Conservation (phyloP, 768 basidiomycete species). For the Trametopsis cervina region DNA sequence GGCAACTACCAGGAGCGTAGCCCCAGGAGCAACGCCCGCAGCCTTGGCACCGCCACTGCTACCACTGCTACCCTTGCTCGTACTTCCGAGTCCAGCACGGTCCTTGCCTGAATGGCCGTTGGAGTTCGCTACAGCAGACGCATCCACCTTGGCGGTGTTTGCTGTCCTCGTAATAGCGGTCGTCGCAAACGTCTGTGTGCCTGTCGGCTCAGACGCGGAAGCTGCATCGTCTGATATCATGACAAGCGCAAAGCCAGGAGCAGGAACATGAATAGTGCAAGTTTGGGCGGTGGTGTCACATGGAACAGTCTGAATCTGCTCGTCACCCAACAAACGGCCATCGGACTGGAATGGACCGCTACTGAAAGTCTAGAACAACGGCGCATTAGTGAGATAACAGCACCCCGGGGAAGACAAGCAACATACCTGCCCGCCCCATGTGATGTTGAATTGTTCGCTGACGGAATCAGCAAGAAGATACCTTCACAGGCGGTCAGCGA, state of each 20-base stretch:
- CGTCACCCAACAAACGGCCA: slow-evolving; percentile 52
- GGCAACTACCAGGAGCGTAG: slow-evolving; percentile 11
- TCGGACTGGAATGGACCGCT: slow-evolving; percentile 57
- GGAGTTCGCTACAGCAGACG: slow-evolving; percentile 48
- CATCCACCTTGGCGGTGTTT: slow-evolving; percentile 52
- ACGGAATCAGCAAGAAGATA: slow-evolving; percentile 54
- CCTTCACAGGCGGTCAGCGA: slow-evolving; percentile 25
- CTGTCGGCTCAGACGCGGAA: slow-evolving; percentile 25
- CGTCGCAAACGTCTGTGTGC: slow-evolving; percentile 46
- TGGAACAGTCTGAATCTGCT: slow-evolving; percentile 47
- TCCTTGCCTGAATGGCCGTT: slow-evolving; percentile 45
- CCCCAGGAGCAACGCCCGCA: slow-evolving; percentile 13
- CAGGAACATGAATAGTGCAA: slow-evolving; percentile 57
- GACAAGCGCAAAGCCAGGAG: slow-evolving; percentile 71
- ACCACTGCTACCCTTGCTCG: slow-evolving; percentile 19
- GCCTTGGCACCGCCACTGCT: slow-evolving; percentile 13
- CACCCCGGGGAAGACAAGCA: not conserved
- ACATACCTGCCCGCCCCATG: slow-evolving; percentile 71
- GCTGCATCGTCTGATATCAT: slow-evolving; percentile 47
- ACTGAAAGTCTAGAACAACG: slow-evolving; percentile 52
- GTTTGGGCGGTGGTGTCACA: slow-evolving; percentile 49
- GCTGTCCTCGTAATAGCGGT: slow-evolving; percentile 48
- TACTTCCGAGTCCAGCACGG: slow-evolving; percentile 10
- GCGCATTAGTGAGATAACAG: too few relatives aligned
- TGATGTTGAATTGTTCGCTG: slow-evolving; percentile 55